Percentiles rank a stretch among this genome's conserved stretches.
phyloP scores from a whole-genome alignment of 306 rosid species.

The Quercus bicolor region DNA sequence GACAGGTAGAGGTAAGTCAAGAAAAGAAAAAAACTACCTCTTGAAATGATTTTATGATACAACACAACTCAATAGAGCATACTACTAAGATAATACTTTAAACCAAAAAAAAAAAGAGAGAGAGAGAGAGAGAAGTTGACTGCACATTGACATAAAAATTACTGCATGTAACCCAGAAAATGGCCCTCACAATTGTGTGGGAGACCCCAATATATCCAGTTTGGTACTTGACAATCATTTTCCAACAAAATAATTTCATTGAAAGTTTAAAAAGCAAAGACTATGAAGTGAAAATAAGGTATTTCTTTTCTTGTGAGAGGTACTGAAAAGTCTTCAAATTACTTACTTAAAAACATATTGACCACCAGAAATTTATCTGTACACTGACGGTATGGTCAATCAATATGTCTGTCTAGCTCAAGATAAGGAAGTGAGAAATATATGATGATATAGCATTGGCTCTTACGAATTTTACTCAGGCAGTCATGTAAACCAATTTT shows the following conservation, averaged over 20 bases:
- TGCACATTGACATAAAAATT: not conserved
- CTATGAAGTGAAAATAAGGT: not conserved
- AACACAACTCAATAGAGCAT: not conserved
- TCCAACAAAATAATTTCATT: not conserved
- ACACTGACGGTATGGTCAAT: not conserved
- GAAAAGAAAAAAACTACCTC: not conserved
- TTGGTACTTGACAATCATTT: not conserved
- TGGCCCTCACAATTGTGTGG: not conserved
- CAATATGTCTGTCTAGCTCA: not conserved
- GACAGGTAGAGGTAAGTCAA: not conserved
- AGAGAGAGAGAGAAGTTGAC: not conserved
- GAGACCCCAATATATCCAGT: not conserved
- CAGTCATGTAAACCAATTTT: not conserved
- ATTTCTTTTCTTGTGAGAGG: not conserved
- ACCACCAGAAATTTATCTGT: not conserved
- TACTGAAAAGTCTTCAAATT: not conserved
- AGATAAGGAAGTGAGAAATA: not conserved
- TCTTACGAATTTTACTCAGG: not conserved
- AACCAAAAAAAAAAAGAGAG: no score
- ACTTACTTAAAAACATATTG: not conserved
- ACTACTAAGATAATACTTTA: not conserved
- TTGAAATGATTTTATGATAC: not conserved
- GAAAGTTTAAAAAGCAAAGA: not conserved
- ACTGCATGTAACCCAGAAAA: not conserved
- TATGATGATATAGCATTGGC: not conserved